Base-by-base conservation (phyloP, 1,284 basidiomycete species). In the Laetiporus sulphureus region DNA sequence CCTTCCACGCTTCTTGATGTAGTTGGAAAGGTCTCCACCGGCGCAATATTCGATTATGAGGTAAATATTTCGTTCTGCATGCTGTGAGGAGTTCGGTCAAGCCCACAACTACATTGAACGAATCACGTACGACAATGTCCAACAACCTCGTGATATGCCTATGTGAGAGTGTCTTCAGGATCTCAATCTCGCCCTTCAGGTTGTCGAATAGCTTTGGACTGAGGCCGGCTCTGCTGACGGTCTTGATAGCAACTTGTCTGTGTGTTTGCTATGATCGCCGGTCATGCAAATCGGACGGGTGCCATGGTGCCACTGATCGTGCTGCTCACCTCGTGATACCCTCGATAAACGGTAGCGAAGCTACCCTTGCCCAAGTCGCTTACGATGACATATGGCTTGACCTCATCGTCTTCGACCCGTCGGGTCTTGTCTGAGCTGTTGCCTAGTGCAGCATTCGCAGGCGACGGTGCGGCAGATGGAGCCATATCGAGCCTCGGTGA, bases 11-110 rank as follows among this genome's bases (percentile, higher is more conserved):
- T 91, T 91, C 76, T 91, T 92, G 71, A 99, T 95, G 61, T 98
- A 98, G 54, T 91, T 81, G 0, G 91, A 91, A 33, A 99, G 79
- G 63, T 99, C 96, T 11, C 93, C 93, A 3, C 92, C 93, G 1
- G 92, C 82, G 64, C 95, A 98, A 63, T 83, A 98, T 57, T 95
- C 93, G 87, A 99, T 99, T 59, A 99, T 87, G 42, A 99, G 81
- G 68, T 97, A 97, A 60, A 99, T 97, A 62, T 95, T 83, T 44
- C 80, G 77, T 54, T 94, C 89, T 21, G 91, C 91, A 58, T 92
- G 89, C 91, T 94, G 58, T 24, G 35, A 22, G 27, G 38, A 33
- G 27, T 39, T 18, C 21, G 5, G n/a, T 24, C 31, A 37, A 15
- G 27, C 12, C 21, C 37, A 29, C 18, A 15, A 22, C 22, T 22